Percentiles rank a stretch among this genome's conserved stretches.
phyloP scores from a whole-genome alignment of 208 protist species.

The Crithidia mellificae region DNA sequence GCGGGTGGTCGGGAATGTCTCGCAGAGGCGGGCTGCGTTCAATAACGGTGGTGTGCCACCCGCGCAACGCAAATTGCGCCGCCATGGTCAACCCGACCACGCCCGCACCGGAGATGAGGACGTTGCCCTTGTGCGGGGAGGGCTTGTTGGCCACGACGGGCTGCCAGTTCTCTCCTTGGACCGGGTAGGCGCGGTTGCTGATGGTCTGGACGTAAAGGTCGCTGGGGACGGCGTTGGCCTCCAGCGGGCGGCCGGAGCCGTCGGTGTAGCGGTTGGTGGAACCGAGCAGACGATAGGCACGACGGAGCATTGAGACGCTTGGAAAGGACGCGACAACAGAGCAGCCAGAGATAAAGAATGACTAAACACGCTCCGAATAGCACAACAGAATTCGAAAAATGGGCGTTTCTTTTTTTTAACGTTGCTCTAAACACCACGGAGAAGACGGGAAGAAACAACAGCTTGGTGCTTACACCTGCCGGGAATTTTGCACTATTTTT shows the following conservation, averaged over 20 bases:
- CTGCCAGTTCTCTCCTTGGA: constrained; percentile 79
- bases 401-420: too few relatives aligned
- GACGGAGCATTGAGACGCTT: constrained; percentile 42
- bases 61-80: constrained; percentile 71
- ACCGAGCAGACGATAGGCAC: constrained; percentile 44
- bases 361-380: too few relatives aligned
- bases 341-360: too few relatives aligned
- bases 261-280: constrained; percentile 90
- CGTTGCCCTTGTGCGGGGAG: constrained; percentile 83
- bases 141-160: constrained; percentile 61
- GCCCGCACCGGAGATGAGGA: constrained; percentile 86
- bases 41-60: constrained; percentile 88
- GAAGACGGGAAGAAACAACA: too few relatives aligned
- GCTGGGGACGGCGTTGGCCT: constrained; percentile 51
- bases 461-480: too few relatives aligned
- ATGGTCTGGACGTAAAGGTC: constrained; percentile 82
- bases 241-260: constrained; percentile 70
- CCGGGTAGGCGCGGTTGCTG: constrained; percentile 88
- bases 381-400: too few relatives aligned
- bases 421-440: too few relatives aligned
- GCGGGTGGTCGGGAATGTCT: constrained; percentile 15
- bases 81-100: constrained; percentile 76
- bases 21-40: constrained; percentile 50
- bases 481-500: too few relatives aligned
- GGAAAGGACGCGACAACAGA: neutral